These are phyloP conservation scores for Wickerhamiella shivajii DNA, from an alignment of 805 yeast species.

Conservation along the genomic window DNA sequence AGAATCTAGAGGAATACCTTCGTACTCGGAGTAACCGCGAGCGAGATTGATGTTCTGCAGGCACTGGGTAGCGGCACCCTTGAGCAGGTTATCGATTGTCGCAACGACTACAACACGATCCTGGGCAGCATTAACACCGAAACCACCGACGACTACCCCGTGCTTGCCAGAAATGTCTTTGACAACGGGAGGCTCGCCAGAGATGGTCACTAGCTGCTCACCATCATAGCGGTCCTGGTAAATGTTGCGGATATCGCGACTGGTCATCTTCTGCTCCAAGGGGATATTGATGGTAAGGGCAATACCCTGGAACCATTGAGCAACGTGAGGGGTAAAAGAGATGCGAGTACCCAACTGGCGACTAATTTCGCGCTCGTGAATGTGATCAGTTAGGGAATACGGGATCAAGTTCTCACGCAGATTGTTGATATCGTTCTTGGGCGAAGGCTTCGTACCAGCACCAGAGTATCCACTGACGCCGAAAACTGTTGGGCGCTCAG, in stretches of 20 bases:
- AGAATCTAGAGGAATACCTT: slow-evolving; percentile 61
- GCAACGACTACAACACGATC: slow-evolving; percentile 90
- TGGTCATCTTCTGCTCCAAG: slow-evolving; percentile 43
- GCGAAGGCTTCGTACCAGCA: slow-evolving; percentile 97
- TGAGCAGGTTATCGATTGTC: slow-evolving; percentile 85
- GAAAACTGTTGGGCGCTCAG: slow-evolving; percentile 69
- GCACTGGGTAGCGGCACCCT: slow-evolving; percentile 99
- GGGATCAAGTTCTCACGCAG: slow-evolving; percentile 80
- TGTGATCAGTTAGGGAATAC: slow-evolving; percentile 89
- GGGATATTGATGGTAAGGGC: slow-evolving; percentile 87
- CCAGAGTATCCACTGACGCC: slow-evolving; percentile 99
- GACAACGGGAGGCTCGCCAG: slow-evolving; percentile 89
- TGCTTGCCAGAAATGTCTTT: slow-evolving; percentile 86
- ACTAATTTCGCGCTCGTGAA: slow-evolving; percentile 90
- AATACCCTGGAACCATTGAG: slow-evolving; percentile 99
- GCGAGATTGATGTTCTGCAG: slow-evolving; percentile 88
- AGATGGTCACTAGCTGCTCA: slow-evolving; percentile 70
- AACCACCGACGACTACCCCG: slow-evolving; percentile 90
- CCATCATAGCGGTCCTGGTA: slow-evolving; percentile 80
- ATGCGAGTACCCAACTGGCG: slow-evolving; percentile 60
- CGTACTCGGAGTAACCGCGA: slow-evolving; percentile 82
- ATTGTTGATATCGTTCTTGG: slow-evolving; percentile 72
- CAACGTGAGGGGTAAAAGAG: slow-evolving; percentile 94
- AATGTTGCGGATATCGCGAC: slow-evolving; percentile 70
- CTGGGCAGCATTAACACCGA: slow-evolving; percentile 77